Evolutionary conservation across 805 yeast species (phyloP), one percentile per base, ranked within the genome.

Genomic region (Schwanniomyces sp.): DNA sequence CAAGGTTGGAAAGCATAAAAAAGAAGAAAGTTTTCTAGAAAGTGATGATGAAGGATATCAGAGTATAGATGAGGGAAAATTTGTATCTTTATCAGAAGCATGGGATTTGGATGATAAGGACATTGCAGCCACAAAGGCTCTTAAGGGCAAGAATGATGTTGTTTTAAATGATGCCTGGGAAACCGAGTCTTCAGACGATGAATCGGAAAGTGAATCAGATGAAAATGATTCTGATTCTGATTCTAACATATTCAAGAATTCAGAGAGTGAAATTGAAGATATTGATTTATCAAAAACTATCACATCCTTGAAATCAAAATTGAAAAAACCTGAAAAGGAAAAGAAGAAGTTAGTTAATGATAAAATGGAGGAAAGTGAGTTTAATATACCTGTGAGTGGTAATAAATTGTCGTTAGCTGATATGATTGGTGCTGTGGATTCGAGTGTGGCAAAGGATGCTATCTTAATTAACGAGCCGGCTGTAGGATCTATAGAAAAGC

Each of bases 41-140:
- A 41, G 32, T 5, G 78, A 71, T 14, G 84, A 79, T n/a, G 81
- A 73, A 5, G 92, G 80, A 10, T 86, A 88, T 59, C 79, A 79
- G 24, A 84, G 91, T 59, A 75, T 87, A 38, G 96, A 89, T 57
- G 96, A 89, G 60, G 72, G 66, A 27, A 87, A 89, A 54, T 74
- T 91, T 45, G 77, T 86, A 49, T 80, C 95, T 0, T 72, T 91
- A 34, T 86, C 96, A n/a, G 91, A 85, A 55, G 91, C 88, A 3
- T 90, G 96, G 96, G 97, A 87, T 59, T 66, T 82, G 66, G 94
- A 88, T 62, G 89, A 84, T 28, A 68, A 63, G 26, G 85, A 80
- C 49, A 52, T 61, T 44, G 59, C 56, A 40, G 50, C 59, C 36
- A 51, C 56, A 24, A 51, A 46, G 18, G 45, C 53, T 17, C 26